phyloP scores from a whole-genome alignment of 2,329 filamentous ascomycete genomes.

The Neurospora sp. region DNA sequence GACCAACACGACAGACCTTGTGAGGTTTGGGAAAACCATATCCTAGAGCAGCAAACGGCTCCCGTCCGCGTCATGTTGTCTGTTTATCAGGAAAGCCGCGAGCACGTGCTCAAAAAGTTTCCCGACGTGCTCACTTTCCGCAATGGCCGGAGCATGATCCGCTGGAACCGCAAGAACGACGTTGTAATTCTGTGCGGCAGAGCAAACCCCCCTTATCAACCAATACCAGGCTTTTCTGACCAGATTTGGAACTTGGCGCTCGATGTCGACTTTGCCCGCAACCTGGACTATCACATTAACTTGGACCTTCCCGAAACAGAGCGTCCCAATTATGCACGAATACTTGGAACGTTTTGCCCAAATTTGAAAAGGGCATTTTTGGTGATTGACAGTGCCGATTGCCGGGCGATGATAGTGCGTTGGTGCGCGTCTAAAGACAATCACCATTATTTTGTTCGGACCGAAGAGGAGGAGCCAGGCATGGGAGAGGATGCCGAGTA shows the following conservation, averaged over 20 bases:
- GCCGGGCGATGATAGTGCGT: slow-evolving; percentile 1
- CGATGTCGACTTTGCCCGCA: neutral
- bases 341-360: no score
- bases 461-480: slow-evolving; percentile 12
- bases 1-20: neutral
- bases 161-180: slow-evolving; percentile 22
- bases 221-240: slow-evolving; percentile 6
- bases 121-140: slow-evolving; percentile 21
- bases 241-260: slow-evolving; percentile 17
- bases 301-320: no score
- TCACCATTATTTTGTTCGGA: slow-evolving; percentile 14
- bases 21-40: slow-evolving; percentile 11
- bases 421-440: slow-evolving; percentile 19
- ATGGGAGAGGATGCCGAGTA: slow-evolving; percentile 13
- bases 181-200: slow-evolving; percentile 14
- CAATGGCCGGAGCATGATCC: slow-evolving; percentile 11
- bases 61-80: slow-evolving; percentile 22
- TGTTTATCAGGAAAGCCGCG: slow-evolving; percentile 23
- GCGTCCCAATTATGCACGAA: no score
- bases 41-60: slow-evolving; percentile 21
- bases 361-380: slow-evolving; percentile 14
- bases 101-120: slow-evolving; percentile 21
- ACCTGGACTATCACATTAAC: no score
- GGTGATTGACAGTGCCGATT: neutral
- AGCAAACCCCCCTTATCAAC: neutral